Percentiles rank a stretch among this genome's conserved stretches.
Evolutionary conservation across 257 asterid genomes (phyloP).

Genomic region (Forsythia viridissima): DNA sequence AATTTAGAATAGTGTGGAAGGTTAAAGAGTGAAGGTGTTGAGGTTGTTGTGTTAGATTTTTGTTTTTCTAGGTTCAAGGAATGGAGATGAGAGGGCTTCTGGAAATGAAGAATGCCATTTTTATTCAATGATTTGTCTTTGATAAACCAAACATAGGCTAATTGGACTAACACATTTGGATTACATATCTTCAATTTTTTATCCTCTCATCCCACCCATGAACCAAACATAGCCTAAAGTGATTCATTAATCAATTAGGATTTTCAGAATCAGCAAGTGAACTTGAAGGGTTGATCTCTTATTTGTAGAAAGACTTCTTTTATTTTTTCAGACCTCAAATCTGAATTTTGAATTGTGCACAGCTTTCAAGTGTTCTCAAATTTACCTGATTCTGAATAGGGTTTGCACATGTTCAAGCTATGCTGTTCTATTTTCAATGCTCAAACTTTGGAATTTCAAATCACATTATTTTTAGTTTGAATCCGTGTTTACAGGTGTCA

Average conservation of each 20-base stretch:
- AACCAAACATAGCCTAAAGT: neutral
- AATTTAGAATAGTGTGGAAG: neutral
- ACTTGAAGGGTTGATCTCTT: neutral
- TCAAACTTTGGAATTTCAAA: neutral
- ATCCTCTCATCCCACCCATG: neutral
- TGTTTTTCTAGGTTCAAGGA: neutral
- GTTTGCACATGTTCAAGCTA: neutral
- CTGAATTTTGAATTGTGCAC: neutral
- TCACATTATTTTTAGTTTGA: neutral
- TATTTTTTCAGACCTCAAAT: neutral
- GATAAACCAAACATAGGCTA: neutral
- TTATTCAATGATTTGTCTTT: neutral
- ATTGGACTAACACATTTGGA: neutral
- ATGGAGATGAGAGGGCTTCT: neutral
- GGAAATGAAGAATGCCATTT: neutral
- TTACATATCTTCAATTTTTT: no score
- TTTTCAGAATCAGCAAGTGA: neutral
- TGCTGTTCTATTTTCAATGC: neutral
- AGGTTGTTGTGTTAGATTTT: neutral
- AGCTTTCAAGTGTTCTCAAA: slow-evolving; percentile 1
- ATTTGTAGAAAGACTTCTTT: neutral
- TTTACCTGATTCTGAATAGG: neutral
- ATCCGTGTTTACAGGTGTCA: slow-evolving; percentile 20
- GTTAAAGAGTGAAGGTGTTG: neutral
- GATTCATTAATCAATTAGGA: neutral